Evolutionary conservation across 169 alveolate species (phyloP), one percentile per base, ranked within the genome.

Genomic region (Plasmodium ovale): DNA sequence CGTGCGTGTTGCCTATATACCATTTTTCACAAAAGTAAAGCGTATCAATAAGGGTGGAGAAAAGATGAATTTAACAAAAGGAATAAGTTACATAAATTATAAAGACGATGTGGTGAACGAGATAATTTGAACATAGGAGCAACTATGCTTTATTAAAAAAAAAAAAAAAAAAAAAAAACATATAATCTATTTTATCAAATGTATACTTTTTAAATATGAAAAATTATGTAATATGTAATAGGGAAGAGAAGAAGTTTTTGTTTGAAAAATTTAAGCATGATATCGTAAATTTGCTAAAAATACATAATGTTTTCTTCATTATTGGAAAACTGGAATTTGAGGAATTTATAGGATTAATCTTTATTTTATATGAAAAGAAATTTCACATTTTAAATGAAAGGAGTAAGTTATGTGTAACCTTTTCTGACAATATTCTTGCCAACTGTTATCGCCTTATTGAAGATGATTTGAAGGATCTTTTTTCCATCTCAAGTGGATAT

Each of bases 331-430:
- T 82, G 59, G 71, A 65, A 65, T 82, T 82, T 51, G 70, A 49
- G 5, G 90, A 82, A 31, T 51, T 82, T 33, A 82, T 82, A 65
- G 49, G 23, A 58, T 39, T 82, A 47, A 49, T 70, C 31, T 12
- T 64, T 25, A 27, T 82, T 82, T 56, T 82, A 31, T 82, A 82
- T 39, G 90, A 82, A 47, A 82, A 82, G 62, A 82, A 82, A 82
- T 25, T 82, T 49, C 84, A 82, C 44, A 65, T 62, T 16, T 82
- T 67, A 82, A 82, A 82, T 82, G 90, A 82, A 47, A 53, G n/a
- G 2, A 33, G 71, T 19, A 82, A 59, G 65, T 10, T 82, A 58
- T 82, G 90, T 42, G n/a, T 82, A 49, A 23, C 72, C 14, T 49
- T 65, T 82, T 16, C 79, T 53, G 90, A 82, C 33, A 33, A 51